Evolutionary conservation across 257 asterid genomes (phyloP), one percentile per base, ranked within the genome.

Genomic region (Rauvolfia tetraphylla): DNA sequence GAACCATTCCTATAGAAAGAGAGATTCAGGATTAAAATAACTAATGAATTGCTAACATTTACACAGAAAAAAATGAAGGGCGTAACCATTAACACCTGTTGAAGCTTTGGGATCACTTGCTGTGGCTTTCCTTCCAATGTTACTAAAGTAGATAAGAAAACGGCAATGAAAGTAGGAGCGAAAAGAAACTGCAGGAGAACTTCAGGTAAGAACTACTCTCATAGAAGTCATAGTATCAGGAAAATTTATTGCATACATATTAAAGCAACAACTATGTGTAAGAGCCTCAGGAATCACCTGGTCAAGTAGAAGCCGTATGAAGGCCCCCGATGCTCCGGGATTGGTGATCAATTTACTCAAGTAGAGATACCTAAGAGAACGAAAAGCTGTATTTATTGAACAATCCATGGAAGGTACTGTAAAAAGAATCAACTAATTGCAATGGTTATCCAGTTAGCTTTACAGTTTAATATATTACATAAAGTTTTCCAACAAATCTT

Each of bases 121-220:
- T 90, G 83, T 27, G 96, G 91, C 79, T 72, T 87, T 44, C 97
- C 96, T 84, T 92, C 97, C 29, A 92, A 87, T 14, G 93, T 87
- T 79, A 92, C 79, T 82, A 92, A 76, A 33, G 91, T 72, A 59
- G 91, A 83, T 53, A 92, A 84, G 88, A 90, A 89, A 62, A 84
- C 75, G 48, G 93, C 97, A 44, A 90, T 88, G 58, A 94, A 94
- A 61, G 83, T 81, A 74, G 98, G 98, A 49, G 98, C 75, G 66
- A 94, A 94, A 68, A 88, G 25, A 75, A 94, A 84, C 98, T 94
- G 97, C 85, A 79, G 22, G 14, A 75, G 67, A 68, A 27, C 18
- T 27, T 48, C 38, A 79, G 51, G 59, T 80, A 76, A 59, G 74
- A 23, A 39, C 18, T 53, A 53, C 33, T 65, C n/a, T 56, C 62